Evolutionary conservation across 2,329 filamentous ascomycete genomes (phyloP), one percentile per base, ranked within the genome.

Genomic region (Aquanectria penicillioides): DNA sequence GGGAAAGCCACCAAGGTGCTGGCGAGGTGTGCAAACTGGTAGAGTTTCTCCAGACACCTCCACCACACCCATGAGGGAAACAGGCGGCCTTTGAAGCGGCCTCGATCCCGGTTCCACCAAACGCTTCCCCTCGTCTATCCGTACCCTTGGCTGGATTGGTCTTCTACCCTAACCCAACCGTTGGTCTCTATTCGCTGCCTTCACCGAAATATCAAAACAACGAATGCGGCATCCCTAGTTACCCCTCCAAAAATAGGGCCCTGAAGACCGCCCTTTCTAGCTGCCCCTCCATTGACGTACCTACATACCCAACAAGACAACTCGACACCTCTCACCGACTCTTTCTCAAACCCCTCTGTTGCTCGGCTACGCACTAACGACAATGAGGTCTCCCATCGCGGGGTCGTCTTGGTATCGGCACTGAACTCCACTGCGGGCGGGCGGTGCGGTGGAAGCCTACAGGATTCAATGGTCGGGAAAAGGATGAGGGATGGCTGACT

Each of bases 241-340:
- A 64, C 62, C 65, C 54, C 59, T 62, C 63, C 61, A 62, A 70
- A 64, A 69, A 63, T 59, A 69, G 58, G 64, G 63, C 51, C 59
- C 49, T 61, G 43, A 62, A 56, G 51, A 61, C 56, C 56, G 55
- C 43, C 51, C 48, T 59, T 63, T 43, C 55, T 53, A 59, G 55
- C 57, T 65, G 64, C 63, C 62, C 68, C 67, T 69, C 64, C 41
- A 48, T 54, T 26, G 41, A 26, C 47, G 22, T 51, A 28, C 28
- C 22, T 28, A 23, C 34, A 25, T 31, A 57, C 54, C 59, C 62
- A 68, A 58, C 57, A 55, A 43, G 65, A 61, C 64, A 47, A 49
- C 26, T 63, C 57, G 59, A 63, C 40, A 38, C 29, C 37, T 17
- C 58, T 69, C 66, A 69, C 66, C 66, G 66, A 69, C 66, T 68